A percentile compares a stretch with the other conserved stretches of the same genome.
Conservation (phyloP, 768 basidiomycete genomes). For the Podaxis mareebaensis region DNA sequence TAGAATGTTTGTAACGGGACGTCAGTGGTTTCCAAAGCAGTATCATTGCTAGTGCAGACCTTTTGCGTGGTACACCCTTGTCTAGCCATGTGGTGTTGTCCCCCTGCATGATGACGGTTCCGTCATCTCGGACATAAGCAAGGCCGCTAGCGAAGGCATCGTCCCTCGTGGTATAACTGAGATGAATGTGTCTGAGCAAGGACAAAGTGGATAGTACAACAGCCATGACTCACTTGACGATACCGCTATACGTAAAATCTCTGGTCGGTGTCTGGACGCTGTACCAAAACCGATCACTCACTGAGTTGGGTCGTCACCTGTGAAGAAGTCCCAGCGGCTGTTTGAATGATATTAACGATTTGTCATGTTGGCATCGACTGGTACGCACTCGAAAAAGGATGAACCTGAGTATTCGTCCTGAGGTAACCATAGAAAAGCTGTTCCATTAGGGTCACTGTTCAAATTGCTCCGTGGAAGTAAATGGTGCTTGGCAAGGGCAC, state of each 20-base stretch:
- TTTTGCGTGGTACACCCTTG: constrained; percentile 56
- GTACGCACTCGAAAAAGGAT: constrained; percentile 68
- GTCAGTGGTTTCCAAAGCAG: neutral
- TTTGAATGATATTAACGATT: constrained; percentile 4
- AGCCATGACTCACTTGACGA: constrained; percentile 57
- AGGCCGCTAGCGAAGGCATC: constrained; percentile 56
- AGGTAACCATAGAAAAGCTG: constrained; percentile 63
- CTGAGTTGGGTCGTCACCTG: constrained; percentile 67
- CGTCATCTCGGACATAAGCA: constrained; percentile 56
- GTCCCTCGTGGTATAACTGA: constrained; percentile 60
- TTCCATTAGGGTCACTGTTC: constrained; percentile 45
- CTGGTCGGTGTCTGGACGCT: constrained; percentile 15
- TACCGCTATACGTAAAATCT: constrained; percentile 48
- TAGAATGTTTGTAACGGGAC: constrained; percentile 25
- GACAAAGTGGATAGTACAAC: neutral
- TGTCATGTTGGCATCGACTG: neutral
- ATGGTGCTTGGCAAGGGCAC: neutral
- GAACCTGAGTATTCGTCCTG: constrained; percentile 67
- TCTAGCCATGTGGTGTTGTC: constrained; percentile 63
- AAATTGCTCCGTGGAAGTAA: constrained; percentile 28
- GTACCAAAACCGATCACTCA: constrained; percentile 30
- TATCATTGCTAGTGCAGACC: constrained; percentile 36
- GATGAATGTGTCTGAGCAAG: neutral
- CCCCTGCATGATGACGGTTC: constrained; percentile 73
- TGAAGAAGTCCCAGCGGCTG: constrained; percentile 64